These are phyloP conservation scores for Discostella stelligeroides DNA, from an alignment of 108 stramenopile genomes.

Conservation along the genomic window DNA sequence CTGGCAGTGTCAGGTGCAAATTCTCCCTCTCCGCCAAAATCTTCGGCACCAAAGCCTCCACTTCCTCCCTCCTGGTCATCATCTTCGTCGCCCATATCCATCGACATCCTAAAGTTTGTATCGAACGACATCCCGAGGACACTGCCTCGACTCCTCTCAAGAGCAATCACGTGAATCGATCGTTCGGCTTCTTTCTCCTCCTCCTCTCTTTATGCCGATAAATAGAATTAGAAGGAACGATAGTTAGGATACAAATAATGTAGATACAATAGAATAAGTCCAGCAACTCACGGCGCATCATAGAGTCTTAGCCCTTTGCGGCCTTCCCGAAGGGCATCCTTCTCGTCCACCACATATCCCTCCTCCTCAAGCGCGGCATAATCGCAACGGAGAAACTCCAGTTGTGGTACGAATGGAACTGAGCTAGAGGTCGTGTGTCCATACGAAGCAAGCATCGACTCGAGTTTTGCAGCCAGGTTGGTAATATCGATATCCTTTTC, in stretches of 20 bases:
- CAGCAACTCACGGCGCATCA: constrained; percentile 27
- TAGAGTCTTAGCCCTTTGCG: constrained; percentile 45
- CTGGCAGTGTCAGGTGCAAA: constrained; percentile 41
- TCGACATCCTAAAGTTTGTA: constrained; percentile 52
- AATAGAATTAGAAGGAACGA: constrained; percentile 8
- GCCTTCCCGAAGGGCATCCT: constrained; percentile 27
- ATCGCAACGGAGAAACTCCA: constrained; percentile 64
- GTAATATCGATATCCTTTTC: constrained; percentile 66
- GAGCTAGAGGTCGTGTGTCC: constrained; percentile 41
- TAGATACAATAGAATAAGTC: background rate
- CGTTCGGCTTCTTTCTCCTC: constrained; percentile 84
- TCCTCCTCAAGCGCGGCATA: constrained; percentile 61
- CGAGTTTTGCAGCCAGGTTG: constrained; percentile 54
- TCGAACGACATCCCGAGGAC: constrained; percentile 50
- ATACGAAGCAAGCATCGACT: constrained; percentile 38
- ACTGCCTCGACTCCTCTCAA: constrained; percentile 67
- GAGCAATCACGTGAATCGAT: constrained; percentile 77
- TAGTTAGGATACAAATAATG: background rate
- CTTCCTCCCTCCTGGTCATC: constrained; percentile 19
- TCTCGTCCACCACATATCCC: constrained; percentile 63
- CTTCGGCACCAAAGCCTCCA: constrained; percentile 21
- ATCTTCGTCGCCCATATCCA: constrained; percentile 46
- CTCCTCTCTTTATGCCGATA: constrained; percentile 59
- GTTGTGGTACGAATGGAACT: constrained; percentile 81
- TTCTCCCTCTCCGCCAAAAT: constrained; percentile 45